phyloP scores from a whole-genome alignment of 805 yeast genomes.

The Starmerella powellii region DNA sequence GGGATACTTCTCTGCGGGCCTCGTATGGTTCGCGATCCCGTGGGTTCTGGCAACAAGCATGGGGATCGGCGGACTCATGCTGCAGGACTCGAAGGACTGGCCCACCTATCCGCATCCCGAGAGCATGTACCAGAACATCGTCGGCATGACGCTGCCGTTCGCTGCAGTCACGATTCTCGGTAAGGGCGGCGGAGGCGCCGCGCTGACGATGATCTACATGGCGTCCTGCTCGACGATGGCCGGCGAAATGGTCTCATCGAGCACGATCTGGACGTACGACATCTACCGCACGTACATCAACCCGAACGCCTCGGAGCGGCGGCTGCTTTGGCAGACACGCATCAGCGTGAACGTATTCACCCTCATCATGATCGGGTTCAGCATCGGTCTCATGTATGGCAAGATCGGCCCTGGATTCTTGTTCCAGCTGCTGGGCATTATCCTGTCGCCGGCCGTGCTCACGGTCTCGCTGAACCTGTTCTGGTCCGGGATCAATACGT shows the following conservation, averaged over 20 bases:
- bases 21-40: constrained; percentile 87
- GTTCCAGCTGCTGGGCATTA: constrained; percentile 78
- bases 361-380: constrained; percentile 62
- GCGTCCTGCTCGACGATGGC: constrained; percentile 88
- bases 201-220: constrained; percentile 69
- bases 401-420: constrained; percentile 76
- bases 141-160: constrained; percentile 56
- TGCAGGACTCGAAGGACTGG: constrained; percentile 56
- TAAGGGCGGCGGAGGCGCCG: constrained; percentile 74
- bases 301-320: constrained; percentile 65
- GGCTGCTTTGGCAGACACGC: constrained; percentile 58
- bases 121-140: constrained; percentile 54
- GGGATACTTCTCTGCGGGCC: constrained; percentile 76
- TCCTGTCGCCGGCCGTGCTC: constrained; percentile 73
- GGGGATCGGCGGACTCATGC: constrained; percentile 69
- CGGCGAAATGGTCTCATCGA: constrained; percentile 78
- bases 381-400: constrained; percentile 71
- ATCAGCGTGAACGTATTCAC: constrained; percentile 48
- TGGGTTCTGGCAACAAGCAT: constrained; percentile 67
- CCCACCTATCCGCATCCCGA: constrained; percentile 65
- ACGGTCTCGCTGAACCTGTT: constrained; percentile 62
- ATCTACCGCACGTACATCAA: constrained; percentile 68
- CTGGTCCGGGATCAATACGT: constrained; percentile 47
- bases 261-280: constrained; percentile 75
- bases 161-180: constrained; percentile 79